A percentile compares a stretch with the other conserved stretches of the same genome.
Conservation (phyloP, 139 green algal genomes). For the Coelastrella sp. region DNA sequence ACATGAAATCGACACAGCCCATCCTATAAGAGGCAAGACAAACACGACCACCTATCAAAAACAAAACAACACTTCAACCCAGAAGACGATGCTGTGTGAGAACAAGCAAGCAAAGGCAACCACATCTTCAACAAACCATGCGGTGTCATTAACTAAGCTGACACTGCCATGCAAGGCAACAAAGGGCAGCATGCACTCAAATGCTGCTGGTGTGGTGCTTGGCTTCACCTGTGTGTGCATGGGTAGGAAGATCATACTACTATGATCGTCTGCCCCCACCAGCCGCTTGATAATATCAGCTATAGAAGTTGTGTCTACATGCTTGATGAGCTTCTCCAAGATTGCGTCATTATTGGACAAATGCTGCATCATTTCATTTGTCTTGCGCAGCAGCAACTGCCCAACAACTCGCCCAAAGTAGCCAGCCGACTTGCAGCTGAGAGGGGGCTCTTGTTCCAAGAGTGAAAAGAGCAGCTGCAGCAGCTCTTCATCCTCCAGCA, state of each 20-base stretch:
- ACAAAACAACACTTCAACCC: no score
- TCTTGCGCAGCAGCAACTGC: conserved; percentile 82
- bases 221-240: conserved; percentile 44
- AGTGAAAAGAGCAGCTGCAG: conserved; percentile 88
- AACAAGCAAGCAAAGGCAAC: neutral
- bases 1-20: no score
- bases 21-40: no score
- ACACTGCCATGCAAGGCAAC: neutral
- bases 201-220: conserved; percentile 7
- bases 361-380: conserved; percentile 78
- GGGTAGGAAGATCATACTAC: conserved; percentile 65
- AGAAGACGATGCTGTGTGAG: conserved; percentile 22
- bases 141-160: no score
- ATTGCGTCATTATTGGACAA: conserved; percentile 58
- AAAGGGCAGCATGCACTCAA: neutral
- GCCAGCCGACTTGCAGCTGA: conserved; percentile 86
- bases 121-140: neutral
- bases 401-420: conserved; percentile 95
- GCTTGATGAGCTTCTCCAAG: conserved; percentile 64
- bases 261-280: conserved; percentile 89
- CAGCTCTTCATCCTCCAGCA: conserved; percentile 84
- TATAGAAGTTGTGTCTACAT: conserved; percentile 85
- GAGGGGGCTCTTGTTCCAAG: conserved; percentile 68
- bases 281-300: conserved; percentile 89
- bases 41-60: no score